Evolutionary conservation across 306 rosid genomes (phyloP), one percentile per base, ranked within the genome.

Genomic region (Albizia julibrissin): DNA sequence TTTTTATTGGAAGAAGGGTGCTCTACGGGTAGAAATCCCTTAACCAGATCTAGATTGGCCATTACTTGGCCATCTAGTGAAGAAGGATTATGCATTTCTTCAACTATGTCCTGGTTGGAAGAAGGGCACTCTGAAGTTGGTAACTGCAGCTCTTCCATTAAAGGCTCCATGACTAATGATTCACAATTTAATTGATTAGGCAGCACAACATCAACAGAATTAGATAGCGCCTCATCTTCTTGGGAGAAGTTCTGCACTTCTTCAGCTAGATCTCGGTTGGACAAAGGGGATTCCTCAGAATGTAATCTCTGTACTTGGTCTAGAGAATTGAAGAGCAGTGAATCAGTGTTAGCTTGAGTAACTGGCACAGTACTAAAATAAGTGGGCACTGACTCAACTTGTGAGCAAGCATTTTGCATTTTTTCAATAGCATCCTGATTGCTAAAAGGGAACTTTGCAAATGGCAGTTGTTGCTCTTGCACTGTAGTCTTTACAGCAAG

Each of bases 391-490:
- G 27, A 26, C 34, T 61, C 67, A 61, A 13, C 67, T 26, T 61
- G 67, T 61, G 1, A 34, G 67, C 19, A 61, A 26, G 34, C 33
- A 26, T 10, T 22, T 61, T 24, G 33, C 67, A 61, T 26, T 61
- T 24, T 12, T 61, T 61, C 67, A 61, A 16, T 61, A 4, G 67
- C 33, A 62, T 62, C 69, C 18, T 62, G 69, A 43, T 40, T 39
- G 67, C 69, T 76, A 72, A 68, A 59, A 66, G 75, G 49, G 79
- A 78, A 54, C 81, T 74, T 67, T 49, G 81, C 34, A 50, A 84
- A 29, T 39, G 65, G 64, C 2, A 62, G 21, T 29, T 69, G 59
- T 31, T 74, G 80, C 50, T 64, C 81, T 82, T 81, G 79, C 50
- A 11, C 71, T 52, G 29, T 58, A 68, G 86, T 79, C 58, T 83